Conservation (phyloP, 2,329 filamentous ascomycete species). For the Aureobasidium sp. region DNA sequence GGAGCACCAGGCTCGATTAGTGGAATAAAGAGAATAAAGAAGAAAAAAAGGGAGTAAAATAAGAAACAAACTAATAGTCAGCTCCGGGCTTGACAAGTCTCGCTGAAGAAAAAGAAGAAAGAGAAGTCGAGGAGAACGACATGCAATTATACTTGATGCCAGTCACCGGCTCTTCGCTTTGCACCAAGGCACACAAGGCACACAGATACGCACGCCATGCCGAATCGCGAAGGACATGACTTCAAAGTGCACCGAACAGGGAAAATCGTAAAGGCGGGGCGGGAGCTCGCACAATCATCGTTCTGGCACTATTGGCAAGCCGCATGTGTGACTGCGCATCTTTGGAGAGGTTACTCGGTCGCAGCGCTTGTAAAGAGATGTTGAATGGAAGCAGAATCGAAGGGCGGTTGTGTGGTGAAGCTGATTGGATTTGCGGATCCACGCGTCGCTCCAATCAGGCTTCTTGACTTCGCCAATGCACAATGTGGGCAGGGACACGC, state of each 20-base stretch:
- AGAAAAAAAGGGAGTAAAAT: slow-evolving; percentile 26
- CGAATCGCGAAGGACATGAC: not conserved
- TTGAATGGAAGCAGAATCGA: not conserved
- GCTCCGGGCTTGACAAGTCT: slow-evolving; percentile 42
- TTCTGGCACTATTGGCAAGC: slow-evolving; percentile 14
- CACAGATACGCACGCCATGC: not conserved
- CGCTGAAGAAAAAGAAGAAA: slow-evolving; percentile 37
- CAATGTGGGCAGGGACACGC: not conserved
- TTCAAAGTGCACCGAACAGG: not conserved
- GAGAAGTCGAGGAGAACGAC: slow-evolving; percentile 17
- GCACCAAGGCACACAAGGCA: slow-evolving; percentile 8
- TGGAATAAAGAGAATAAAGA: slow-evolving; percentile 23
- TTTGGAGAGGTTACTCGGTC: not conserved
- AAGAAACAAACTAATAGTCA: slow-evolving; percentile 38
- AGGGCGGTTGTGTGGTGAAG: slow-evolving; percentile 7
- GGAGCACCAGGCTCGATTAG: slow-evolving; percentile 40
- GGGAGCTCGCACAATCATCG: slow-evolving; percentile 8
- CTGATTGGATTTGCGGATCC: slow-evolving; percentile 1
- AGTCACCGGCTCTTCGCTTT: not conserved
- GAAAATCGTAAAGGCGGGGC: slow-evolving; percentile 10
- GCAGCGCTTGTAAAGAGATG: slow-evolving; percentile 5
- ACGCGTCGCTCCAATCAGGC: slow-evolving; percentile 1
- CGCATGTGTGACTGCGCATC: slow-evolving; percentile 13
- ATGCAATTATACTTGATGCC: slow-evolving; percentile 15
- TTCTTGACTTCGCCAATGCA: not conserved